Conservation (phyloP, 148 eudicot species). For the Rhododendron molle region DNA sequence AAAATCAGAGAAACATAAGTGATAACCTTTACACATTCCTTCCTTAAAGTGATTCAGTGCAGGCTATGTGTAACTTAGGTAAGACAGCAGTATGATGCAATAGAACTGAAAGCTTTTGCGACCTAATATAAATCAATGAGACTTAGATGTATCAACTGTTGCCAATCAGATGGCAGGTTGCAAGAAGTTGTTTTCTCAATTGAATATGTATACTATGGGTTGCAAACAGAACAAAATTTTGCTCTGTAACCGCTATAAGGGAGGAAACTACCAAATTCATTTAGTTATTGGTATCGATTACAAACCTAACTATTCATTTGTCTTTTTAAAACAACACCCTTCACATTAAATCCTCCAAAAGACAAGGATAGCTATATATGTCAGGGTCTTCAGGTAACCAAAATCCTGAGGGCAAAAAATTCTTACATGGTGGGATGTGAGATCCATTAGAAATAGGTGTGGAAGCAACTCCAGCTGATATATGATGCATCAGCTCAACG, state of each 20-base stretch:
- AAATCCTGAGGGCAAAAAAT: not conserved
- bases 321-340: not conserved
- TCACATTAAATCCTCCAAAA: not conserved
- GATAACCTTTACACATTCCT: not conserved
- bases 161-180: constrained; percentile 5
- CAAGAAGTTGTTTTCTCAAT: not conserved
- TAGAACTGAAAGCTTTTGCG: not conserved
- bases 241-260: not conserved
- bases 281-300: too few relatives aligned
- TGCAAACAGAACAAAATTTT: not conserved
- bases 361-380: not conserved
- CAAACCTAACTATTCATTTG: not conserved
- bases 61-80: not conserved
- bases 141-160: not conserved
- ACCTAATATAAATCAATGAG: not conserved
- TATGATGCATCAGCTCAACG: constrained; percentile 52
- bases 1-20: not conserved
- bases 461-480: constrained; percentile 45
- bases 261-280: not conserved
- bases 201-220: not conserved
- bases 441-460: constrained; percentile 62
- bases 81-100: not conserved
- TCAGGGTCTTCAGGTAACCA: not conserved
- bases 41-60: not conserved
- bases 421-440: constrained; percentile 57